Conservation (phyloP, 2,329 filamentous ascomycete species). For the Trichophyton benhamiae region DNA sequence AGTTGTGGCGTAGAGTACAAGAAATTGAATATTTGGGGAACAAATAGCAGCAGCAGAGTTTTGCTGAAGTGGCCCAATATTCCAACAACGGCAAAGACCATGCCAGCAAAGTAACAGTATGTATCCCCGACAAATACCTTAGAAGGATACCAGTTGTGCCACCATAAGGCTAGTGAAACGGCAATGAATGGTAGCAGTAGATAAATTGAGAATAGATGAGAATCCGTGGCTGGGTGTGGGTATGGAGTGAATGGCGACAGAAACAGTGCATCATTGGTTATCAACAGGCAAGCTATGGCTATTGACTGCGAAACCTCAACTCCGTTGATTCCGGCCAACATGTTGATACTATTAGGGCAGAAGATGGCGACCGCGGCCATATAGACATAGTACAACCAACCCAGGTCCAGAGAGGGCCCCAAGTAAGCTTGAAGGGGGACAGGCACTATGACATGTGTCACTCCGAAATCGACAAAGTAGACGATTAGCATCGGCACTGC, state of each 20-base stretch:
- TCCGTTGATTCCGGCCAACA: slow-evolving; percentile 97
- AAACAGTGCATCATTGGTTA: slow-evolving; percentile 80
- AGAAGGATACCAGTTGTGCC: slow-evolving; percentile 92
- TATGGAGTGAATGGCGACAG: slow-evolving; percentile 61
- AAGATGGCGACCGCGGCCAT: slow-evolving; percentile 97
- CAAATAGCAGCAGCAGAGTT: slow-evolving; percentile 76
- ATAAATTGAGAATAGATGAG: slow-evolving; percentile 91
- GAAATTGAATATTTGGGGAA: slow-evolving; percentile 96
- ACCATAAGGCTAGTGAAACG: slow-evolving; percentile 73
- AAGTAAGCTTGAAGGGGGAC: slow-evolving; percentile 72
- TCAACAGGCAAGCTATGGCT: slow-evolving; percentile 72
- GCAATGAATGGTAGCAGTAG: slow-evolving; percentile 88
- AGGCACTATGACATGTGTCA: slow-evolving; percentile 88
- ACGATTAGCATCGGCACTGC: slow-evolving; percentile 88
- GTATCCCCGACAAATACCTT: slow-evolving; percentile 95
- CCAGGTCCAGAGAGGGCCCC: slow-evolving; percentile 72
- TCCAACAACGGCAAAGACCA: slow-evolving; percentile 95
- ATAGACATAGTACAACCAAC: slow-evolving; percentile 79
- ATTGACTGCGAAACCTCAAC: slow-evolving; percentile 93
- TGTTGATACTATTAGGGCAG: slow-evolving; percentile 98
- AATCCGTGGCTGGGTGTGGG: slow-evolving; percentile 87
- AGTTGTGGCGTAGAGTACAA: slow-evolving; percentile 85
- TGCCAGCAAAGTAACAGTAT: slow-evolving; percentile 98
- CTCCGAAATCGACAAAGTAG: slow-evolving; percentile 97
- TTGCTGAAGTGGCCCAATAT: slow-evolving; percentile 98